Evolutionary conservation across 1,139 yeast genomes (phyloP).

Genomic region (Yamadazyma pseudoaaseri): DNA sequence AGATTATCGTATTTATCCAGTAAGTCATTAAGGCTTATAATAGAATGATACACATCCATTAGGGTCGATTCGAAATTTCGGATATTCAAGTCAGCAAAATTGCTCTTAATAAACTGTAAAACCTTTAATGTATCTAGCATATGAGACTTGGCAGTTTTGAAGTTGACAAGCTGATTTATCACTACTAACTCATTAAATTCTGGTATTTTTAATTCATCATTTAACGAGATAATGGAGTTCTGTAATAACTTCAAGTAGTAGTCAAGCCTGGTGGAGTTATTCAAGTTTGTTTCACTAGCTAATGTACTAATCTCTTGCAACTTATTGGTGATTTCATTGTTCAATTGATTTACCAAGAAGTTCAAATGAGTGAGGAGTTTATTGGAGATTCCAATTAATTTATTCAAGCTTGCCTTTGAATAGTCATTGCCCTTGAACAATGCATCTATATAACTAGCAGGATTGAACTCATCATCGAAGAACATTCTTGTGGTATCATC

Average conservation of each 20-base stretch:
- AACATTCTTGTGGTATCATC: conserved; percentile 31
- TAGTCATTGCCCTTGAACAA: conserved; percentile 29
- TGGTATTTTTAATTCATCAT: conserved; percentile 41
- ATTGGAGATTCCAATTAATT: conserved; percentile 29
- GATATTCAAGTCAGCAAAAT: conserved; percentile 10
- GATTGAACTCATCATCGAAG: conserved; percentile 39
- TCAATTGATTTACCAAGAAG: conserved; percentile 55
- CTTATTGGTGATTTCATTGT: conserved; percentile 30
- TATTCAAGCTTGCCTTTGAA: conserved; percentile 23
- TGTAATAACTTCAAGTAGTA: conserved; percentile 61
- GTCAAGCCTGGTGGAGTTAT: conserved; percentile 48
- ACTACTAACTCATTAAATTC: conserved; percentile 25
- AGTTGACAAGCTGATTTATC: conserved; percentile 39
- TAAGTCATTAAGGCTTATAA: conserved; percentile 9
- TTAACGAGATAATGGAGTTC: conserved; percentile 54
- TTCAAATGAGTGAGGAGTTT: conserved; percentile 57
- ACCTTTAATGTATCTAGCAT: conserved; percentile 43
- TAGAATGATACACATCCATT: conserved; percentile 15
- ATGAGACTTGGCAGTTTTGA: conserved; percentile 45
- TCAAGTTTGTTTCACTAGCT: conserved; percentile 10
- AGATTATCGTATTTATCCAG: conserved; percentile 34
- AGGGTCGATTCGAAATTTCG: conserved; percentile 13
- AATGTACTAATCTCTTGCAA: conserved; percentile 14
- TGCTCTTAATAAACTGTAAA: conserved; percentile 36
- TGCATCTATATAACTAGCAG: conserved; percentile 38